Base-by-base conservation (phyloP, 192 early-diverging fungal species). In the Entrophospora sp. region DNA sequence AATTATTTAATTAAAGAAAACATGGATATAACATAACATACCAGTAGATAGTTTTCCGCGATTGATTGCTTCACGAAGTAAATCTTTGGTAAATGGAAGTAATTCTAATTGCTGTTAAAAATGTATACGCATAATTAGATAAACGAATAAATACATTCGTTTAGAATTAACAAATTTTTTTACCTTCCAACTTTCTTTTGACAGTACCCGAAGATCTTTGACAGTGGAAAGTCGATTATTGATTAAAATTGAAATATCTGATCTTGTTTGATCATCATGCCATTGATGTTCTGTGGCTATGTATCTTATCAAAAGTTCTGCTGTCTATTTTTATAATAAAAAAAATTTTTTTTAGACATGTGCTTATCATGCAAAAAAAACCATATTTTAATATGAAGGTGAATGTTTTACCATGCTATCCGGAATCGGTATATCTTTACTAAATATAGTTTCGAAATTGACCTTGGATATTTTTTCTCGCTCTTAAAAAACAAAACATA, bases 161-260 rank as follows among this genome's bases (percentile, higher is more conserved):
- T 45, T n/a, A n/a, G 5, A 46, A 46, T 20, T 46, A 46, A 46
- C 3, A 2, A 46, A 22, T 8, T 18, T 46, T 22, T 9, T 46
- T 18, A 82, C 81, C 67, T 76, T 74, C 81, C 81, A 82, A 35
- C 81, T 82, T 36, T 79, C 67, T 3, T 58, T 40, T 13, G 81
- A 82, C 25, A 82, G 67, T 7, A 74, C 64, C 5, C 77, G 74
- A 14, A 82, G 64, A 43, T 82, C 81, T 22, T 56, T 73, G 20
- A 82, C 69, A 24, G 73, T 72, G 28, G 73, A 76, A 9, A 82
- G 32, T 43, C 80, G 66, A 69, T 82, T 77, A 8, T 61, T 40
- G 9, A 71, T 71, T 36, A 82, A 60, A 42, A 77, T 70, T 24
- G 64, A 59, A 20, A 76, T 71, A 60, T 82, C 80, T 30, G 60